Percentiles rank a stretch among this genome's conserved stretches.
Evolutionary conservation across 495 filamentous ascomycete genomes (phyloP).

Genomic region (Aspergillus bertholletiae): DNA sequence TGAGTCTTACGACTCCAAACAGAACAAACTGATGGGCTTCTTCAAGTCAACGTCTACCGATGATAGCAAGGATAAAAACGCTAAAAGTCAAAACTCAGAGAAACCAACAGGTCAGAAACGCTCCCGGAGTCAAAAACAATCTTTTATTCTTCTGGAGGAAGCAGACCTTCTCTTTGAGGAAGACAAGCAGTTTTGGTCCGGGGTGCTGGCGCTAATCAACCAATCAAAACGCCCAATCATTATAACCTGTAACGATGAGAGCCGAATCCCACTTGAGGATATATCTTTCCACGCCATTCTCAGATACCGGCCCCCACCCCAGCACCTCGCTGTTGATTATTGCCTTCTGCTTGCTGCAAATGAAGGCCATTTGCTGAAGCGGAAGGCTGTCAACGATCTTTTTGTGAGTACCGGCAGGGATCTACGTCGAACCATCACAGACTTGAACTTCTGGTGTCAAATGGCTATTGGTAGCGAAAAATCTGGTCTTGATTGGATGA

Average conservation of each 20-base stretch:
- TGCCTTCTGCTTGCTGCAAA: conserved; percentile 79
- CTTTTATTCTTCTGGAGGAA: conserved; percentile 91
- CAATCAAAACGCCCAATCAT: conserved; percentile 89
- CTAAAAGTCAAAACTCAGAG: conserved; percentile 13
- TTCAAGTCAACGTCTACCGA: conserved; percentile 54
- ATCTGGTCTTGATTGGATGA: conserved; percentile 85
- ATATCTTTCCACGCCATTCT: conserved; percentile 81
- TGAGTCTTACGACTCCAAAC: conserved; percentile 56
- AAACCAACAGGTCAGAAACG: conserved; percentile 34
- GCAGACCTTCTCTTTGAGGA: conserved; percentile 91
- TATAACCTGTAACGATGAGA: conserved; percentile 92
- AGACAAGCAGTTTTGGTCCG: conserved; percentile 91
- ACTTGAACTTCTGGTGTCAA: conserved; percentile 95
- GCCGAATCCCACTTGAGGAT: conserved; percentile 62
- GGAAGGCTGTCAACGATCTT: conserved; percentile 63
- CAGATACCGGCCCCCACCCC: conserved; percentile 67
- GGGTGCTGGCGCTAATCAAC: conserved; percentile 68
- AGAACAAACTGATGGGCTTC: conserved; percentile 76
- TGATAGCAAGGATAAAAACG: conserved; percentile 14
- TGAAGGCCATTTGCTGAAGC: conserved; percentile 79
- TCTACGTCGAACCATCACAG: conserved; percentile 76
- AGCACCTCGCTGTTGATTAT: conserved; percentile 71
- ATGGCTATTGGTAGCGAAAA: conserved; percentile 88
- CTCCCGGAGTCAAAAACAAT: conserved; percentile 75
- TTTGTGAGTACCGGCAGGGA: conserved; percentile 66